Base-by-base conservation (phyloP, 257 asterid species). In the Ballota nigra region DNA sequence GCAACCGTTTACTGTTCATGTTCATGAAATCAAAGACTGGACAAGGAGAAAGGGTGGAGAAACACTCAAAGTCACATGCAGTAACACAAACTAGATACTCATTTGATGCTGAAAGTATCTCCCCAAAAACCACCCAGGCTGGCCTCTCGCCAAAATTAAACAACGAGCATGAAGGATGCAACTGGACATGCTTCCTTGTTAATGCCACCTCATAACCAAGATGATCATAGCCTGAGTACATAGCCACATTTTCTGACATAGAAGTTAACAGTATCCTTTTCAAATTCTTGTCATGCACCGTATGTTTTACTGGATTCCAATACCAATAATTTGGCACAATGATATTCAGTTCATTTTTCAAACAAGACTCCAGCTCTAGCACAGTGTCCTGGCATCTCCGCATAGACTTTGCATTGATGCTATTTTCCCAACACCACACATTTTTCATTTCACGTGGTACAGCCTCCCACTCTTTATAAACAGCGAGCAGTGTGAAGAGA, bases 371-470 rank as follows among this genome's bases (percentile, higher is more conserved):
- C 80, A 94, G 69, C 83, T 94, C 98, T 59, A 75, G 76, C 58
- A 92, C 88, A 41, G 88, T 85, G 76, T 94, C 98, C 70, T 81
- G 82, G 80, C 99, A 94, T 76, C 98, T 91, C 83, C 86, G 81
- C 93, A 94, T 80, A 64, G 99, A 75, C 86, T 91, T 94, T 9
- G 98, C 98, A 77, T 94, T 94, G 41, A 94, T 89, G 78, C 97
- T 89, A 67, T 91, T 91, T 40, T 92, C 89, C 99, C 99, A 91
- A 79, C 98, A 91, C 98, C 99, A 94, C 20, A 1, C 62, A 70
- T 87, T 91, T 77, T 69, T 91, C 77, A 51, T 78, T 9, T 83
- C 90, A 31, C 8, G 53, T 13, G 90, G 87, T 72, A 86, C 74
- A 74, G 77, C 69, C 77, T 88, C 96, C 97, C 98, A 94, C 75